Percentiles rank a stretch among this genome's conserved stretches.
Evolutionary conservation across 805 yeast species (phyloP).

Genomic region (Phaffomyces opuntiae): DNA sequence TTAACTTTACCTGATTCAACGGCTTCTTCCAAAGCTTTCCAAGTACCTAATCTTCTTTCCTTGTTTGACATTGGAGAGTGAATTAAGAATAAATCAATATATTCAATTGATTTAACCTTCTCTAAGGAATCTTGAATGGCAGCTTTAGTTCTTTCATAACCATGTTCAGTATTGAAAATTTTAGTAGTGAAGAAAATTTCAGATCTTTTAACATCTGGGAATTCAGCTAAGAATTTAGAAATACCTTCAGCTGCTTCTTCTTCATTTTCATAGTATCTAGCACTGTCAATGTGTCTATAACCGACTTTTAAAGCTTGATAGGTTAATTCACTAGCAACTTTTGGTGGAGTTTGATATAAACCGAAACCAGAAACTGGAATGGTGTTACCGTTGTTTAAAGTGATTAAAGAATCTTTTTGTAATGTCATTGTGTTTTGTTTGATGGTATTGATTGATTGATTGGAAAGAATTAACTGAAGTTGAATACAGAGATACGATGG

Average conservation of each 20-base stretch:
- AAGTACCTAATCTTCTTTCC: conserved; percentile 48
- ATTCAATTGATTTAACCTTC: conserved; percentile 43
- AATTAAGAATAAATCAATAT: conserved; percentile 63
- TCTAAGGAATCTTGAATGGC: conserved; percentile 51
- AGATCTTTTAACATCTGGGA: conserved; percentile 46
- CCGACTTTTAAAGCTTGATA: conserved; percentile 55
- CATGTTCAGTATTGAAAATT: conserved; percentile 24
- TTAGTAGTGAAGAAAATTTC: conserved; percentile 31
- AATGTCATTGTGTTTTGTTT: too few relatives aligned
- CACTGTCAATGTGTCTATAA: conserved; percentile 68
- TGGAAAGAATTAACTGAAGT: too few relatives aligned
- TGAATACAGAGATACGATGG: too few relatives aligned
- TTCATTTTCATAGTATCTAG: conserved; percentile 61
- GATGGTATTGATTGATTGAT: too few relatives aligned
- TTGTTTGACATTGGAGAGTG: conserved; percentile 54
- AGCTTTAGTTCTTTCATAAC: conserved; percentile 42
- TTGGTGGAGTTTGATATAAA: conserved; percentile 7
- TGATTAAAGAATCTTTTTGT: too few relatives aligned
- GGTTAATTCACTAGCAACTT: conserved; percentile 24
- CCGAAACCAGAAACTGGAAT: conserved; percentile 9
- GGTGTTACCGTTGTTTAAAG: conserved; percentile 1
- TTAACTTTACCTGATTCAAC: conserved; percentile 48
- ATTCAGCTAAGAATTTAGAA: conserved; percentile 40
- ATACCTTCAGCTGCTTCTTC: conserved; percentile 60
- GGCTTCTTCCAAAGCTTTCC: conserved; percentile 69